Conservation (phyloP, 169 alveolate species). For the Blepharisma undulans region DNA sequence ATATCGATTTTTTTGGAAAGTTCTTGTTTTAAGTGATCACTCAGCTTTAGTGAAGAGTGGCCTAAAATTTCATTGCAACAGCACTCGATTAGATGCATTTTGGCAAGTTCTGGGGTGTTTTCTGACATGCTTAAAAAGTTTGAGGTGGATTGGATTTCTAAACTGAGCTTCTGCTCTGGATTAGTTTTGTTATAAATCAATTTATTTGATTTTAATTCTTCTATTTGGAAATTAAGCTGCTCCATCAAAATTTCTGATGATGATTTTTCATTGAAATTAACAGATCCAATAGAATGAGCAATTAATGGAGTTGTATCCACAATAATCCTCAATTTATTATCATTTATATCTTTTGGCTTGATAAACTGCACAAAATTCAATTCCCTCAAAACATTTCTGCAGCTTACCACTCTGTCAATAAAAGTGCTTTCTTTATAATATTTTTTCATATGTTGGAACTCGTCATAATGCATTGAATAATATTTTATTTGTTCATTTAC, state of each 20-base stretch:
- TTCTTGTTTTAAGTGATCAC: background rate
- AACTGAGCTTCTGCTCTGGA: constrained; percentile 17
- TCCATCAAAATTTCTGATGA: constrained; percentile 1
- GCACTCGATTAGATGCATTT: constrained; percentile 13
- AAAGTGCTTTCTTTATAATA: background rate
- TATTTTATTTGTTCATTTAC: background rate
- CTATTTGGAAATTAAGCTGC: background rate
- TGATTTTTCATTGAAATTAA: background rate
- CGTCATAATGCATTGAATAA: background rate
- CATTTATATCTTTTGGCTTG: background rate
- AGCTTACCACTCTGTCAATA: constrained; percentile 20
- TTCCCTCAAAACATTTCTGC: constrained; percentile 7
- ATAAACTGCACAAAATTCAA: background rate
- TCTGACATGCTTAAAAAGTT: background rate
- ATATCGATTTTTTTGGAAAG: background rate
- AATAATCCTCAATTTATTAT: background rate
- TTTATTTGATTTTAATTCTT: background rate
- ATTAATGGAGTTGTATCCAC: background rate
- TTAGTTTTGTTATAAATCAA: background rate
- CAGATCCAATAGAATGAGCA: background rate
- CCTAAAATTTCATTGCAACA: constrained; percentile 21
- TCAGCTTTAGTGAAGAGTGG: background rate
- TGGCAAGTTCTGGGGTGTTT: background rate
- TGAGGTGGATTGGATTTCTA: background rate
- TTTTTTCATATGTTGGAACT: background rate